Conservation (phyloP, 345 rosid genomes). For the Eucalyptus urophylla region DNA sequence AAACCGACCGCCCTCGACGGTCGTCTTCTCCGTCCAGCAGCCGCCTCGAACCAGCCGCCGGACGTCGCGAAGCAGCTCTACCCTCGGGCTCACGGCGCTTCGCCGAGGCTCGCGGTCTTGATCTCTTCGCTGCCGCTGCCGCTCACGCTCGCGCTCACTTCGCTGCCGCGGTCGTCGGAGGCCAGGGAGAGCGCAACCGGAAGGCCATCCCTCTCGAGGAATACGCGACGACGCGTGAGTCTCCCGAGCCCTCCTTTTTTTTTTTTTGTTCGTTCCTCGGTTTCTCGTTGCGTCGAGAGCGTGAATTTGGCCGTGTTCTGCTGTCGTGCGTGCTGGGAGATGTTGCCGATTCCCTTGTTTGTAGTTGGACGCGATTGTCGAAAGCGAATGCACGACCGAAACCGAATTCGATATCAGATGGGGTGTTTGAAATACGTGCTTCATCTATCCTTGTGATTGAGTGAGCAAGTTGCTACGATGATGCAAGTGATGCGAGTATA, state of each 20-base stretch:
- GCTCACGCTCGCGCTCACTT: slow-evolving; percentile 6
- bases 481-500: no score
- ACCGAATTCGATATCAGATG: neutral
- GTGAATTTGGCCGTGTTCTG: no score
- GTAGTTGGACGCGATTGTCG: neutral
- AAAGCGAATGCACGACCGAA: neutral
- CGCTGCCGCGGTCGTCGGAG: slow-evolving; percentile 33
- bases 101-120: slow-evolving; percentile 14
- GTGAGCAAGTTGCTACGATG: neutral
- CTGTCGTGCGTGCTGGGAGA: neutral
- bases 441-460: neutral
- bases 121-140: slow-evolving; percentile 15
- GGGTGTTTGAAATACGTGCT: neutral
- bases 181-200: slow-evolving; percentile 74
- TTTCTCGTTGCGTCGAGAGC: no score
- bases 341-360: neutral
- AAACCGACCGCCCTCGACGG: neutral
- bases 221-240: slow-evolving; percentile 50
- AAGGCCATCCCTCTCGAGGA: slow-evolving; percentile 62
- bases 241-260: neutral
- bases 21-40: neutral
- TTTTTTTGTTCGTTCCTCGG: neutral
- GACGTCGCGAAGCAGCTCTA: neutral
- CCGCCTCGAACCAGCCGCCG: neutral
- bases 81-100: no score